Base-by-base conservation (phyloP, 176 grass and related monocot species). In the Luzula sylvatica region DNA sequence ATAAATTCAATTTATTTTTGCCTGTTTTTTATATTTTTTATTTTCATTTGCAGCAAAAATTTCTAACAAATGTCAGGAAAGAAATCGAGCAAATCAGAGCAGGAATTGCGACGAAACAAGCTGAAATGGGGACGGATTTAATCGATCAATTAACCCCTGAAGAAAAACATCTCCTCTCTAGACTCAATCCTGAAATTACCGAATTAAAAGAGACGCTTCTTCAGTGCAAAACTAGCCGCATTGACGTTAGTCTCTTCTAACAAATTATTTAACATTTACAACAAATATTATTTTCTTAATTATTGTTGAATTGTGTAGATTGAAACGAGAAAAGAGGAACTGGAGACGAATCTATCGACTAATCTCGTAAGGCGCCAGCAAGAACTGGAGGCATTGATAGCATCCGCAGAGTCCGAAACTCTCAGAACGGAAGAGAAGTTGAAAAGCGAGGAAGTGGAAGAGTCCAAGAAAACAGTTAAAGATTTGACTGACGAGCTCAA, bases 91-190 rank as follows among this genome's bases (percentile, higher is more conserved):
- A 96, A 76, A 86, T 96, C 24, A 80, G 67, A 55, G 79, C 90
- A 67, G 78, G 90, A 64, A 89, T 96, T 68, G 65, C 77, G 54
- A 79, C 89, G 90, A 96, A 96, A 67, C 79, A 77, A 68, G 90
- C 82, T 59, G 90, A 96, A 72, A 96, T 96, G 90, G 90, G 90
- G 30, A 96, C 90, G 42, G 90, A 96, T 38, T 84, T 96, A 49
- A 96, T 96, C 68, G 90, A 96, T 73, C 84, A 96, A 74, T 64
- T 96, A 67, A 96, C 74, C 65, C 56, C 75, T 48, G 81, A 89
- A 71, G 90, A 96, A 71, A 86, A 75, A 40, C 42, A 80, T 71
- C 67, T 89, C 45, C 90, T 96, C 58, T 96, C 90, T 15, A 75
- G 84, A 40, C 72, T 96, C 69, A 96, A 89, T 50, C 92, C 92